Percentiles rank a stretch among this genome's conserved stretches.
phyloP scores from a whole-genome alignment of 2,329 filamentous ascomycete species.

The Basipetospora sp. region DNA sequence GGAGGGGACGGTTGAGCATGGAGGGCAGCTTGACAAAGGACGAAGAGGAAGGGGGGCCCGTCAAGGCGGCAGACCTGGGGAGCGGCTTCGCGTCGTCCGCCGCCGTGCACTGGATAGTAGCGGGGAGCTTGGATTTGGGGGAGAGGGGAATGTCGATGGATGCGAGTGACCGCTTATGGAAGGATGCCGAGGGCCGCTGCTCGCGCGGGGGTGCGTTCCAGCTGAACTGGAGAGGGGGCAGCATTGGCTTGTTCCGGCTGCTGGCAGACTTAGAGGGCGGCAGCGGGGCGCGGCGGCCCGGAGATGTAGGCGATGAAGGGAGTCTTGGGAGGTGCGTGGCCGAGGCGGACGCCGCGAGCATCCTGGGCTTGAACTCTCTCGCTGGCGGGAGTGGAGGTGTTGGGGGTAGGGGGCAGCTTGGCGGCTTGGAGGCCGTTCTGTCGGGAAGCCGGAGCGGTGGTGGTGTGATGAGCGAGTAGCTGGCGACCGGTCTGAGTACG shows the following conservation, averaged over 20 bases:
- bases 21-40: background rate
- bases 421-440: background rate
- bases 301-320: background rate
- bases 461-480: conserved; percentile 5
- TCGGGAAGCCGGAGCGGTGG: background rate
- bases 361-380: background rate
- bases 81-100: background rate
- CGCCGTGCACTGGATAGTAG: too few species aligned
- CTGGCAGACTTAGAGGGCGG: too few species aligned
- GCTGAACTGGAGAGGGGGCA: background rate
- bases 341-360: background rate
- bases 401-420: background rate
- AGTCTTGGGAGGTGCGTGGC: background rate
- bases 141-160: conserved; percentile 1
- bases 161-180: background rate
- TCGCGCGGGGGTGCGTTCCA: background rate
- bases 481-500: background rate
- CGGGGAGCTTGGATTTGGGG: background rate
- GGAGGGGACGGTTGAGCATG: conserved; percentile 2
- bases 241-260: too few species aligned
- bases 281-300: too few species aligned
- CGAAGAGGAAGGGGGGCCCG: background rate
- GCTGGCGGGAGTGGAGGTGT: background rate
- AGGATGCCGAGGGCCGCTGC: background rate
- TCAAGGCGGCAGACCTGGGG: background rate